Conservation (phyloP, 305 asterid species). For the Solanum hybrid region DNA sequence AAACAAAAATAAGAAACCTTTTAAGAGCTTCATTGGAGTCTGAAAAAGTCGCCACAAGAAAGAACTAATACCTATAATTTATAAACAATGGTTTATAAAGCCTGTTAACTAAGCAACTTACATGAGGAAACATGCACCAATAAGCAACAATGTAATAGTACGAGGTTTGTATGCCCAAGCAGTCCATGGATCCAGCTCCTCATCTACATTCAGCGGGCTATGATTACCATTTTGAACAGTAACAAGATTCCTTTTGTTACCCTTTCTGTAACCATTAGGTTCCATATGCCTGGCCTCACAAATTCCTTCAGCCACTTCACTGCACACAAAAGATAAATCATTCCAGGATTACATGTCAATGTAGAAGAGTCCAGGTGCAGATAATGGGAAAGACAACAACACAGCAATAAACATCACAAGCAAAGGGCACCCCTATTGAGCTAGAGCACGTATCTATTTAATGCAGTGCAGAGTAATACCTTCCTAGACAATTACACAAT, state of each 20-base stretch:
- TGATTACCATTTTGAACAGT: constrained; percentile 54
- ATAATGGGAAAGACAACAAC: background rate
- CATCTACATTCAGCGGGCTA: constrained; percentile 30
- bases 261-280: constrained; percentile 43
- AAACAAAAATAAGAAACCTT: background rate
- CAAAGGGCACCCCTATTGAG: background rate
- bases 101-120: constrained; percentile 30
- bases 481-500: background rate
- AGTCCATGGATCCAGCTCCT: constrained; percentile 95
- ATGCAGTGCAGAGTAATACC: background rate
- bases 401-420: background rate
- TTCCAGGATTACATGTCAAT: background rate
- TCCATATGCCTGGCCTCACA: constrained; percentile 43
- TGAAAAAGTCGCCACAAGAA: background rate
- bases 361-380: background rate
- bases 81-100: background rate
- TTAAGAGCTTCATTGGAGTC: background rate
- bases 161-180: constrained; percentile 98
- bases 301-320: constrained; percentile 25
- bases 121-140: constrained; percentile 97
- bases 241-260: constrained; percentile 31
- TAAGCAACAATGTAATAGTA: constrained; percentile 65
- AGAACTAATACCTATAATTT: background rate
- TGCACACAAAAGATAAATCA: constrained; percentile 3
- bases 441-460: background rate